Evolutionary conservation across 2,329 filamentous ascomycete genomes (phyloP).

Genomic region (Cladosporium velox): DNA sequence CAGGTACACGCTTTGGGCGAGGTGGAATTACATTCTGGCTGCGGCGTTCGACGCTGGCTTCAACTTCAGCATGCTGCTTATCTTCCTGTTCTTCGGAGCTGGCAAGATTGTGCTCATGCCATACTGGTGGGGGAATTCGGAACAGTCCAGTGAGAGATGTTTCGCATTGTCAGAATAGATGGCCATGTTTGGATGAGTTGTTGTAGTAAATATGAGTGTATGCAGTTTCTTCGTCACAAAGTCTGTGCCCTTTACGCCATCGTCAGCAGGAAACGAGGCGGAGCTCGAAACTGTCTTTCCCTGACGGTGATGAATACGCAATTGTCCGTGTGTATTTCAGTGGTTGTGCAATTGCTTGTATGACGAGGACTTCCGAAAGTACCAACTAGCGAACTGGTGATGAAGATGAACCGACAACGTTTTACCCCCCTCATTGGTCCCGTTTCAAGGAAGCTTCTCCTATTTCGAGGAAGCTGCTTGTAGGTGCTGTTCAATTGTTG

Average conservation of each 20-base stretch:
- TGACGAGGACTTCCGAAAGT: background rate
- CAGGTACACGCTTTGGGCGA: constrained; percentile 59
- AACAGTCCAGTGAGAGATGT: constrained; percentile 62
- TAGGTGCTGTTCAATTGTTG: background rate
- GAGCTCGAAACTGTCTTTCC: too few relatives aligned
- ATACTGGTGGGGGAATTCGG: too few relatives aligned
- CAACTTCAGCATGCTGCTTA: constrained; percentile 62
- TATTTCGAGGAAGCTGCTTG: background rate
- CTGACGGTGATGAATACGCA: too few relatives aligned
- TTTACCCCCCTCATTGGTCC: too few relatives aligned
- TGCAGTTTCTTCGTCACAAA: too few relatives aligned
- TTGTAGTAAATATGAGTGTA: too few relatives aligned
- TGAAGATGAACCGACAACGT: background rate
- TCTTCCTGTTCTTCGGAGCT: constrained; percentile 62
- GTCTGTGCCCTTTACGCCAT: too few relatives aligned
- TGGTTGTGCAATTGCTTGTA: background rate
- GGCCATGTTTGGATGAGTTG: too few relatives aligned
- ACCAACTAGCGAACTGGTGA: too few relatives aligned
- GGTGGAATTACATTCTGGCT: constrained; percentile 63
- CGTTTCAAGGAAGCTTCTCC: too few relatives aligned
- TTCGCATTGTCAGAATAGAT: constrained; percentile 49
- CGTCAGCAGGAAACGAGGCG: too few relatives aligned
- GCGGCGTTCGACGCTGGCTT: constrained; percentile 65
- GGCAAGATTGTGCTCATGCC: constrained; percentile 60
- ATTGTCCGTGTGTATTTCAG: background rate